These are phyloP conservation scores for Aspergillus spinulosporus DNA, from an alignment of 2,329 filamentous ascomycete species.

Conservation along the genomic window DNA sequence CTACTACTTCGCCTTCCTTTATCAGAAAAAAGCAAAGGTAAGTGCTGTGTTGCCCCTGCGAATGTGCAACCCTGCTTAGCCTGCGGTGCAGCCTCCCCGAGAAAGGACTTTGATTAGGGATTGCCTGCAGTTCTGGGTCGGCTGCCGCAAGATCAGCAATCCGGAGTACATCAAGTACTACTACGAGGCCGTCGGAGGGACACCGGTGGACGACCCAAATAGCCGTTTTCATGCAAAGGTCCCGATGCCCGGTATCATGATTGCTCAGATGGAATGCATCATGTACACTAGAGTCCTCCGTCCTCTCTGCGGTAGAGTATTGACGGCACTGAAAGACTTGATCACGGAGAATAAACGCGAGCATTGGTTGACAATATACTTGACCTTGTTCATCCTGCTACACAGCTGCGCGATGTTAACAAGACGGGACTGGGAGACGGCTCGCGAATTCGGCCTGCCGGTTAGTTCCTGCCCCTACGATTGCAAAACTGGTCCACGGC, in stretches of 20 bases:
- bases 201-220: constrained; percentile 5
- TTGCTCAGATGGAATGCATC: constrained; percentile 18
- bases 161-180: constrained; percentile 12
- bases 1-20: constrained; percentile 14
- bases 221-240: constrained; percentile 13
- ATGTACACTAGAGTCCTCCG: constrained; percentile 16
- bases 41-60: neutral
- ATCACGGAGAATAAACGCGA: constrained; percentile 17
- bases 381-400: constrained; percentile 14
- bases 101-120: constrained; percentile 12
- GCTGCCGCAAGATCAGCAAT: constrained; percentile 15
- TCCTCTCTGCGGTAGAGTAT: constrained; percentile 10
- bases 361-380: constrained; percentile 16
- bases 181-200: constrained; percentile 4
- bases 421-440: constrained; percentile 16
- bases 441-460: constrained; percentile 11
- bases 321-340: constrained; percentile 8
- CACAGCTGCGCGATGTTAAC: constrained; percentile 15
- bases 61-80: constrained; percentile 8
- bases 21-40: constrained; percentile 17
- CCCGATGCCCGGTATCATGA: constrained; percentile 16
- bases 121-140: constrained; percentile 16
- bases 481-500: neutral
- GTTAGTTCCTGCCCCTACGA: constrained; percentile 5
- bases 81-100: constrained; percentile 1